Evolutionary conservation across 1,284 basidiomycete genomes (phyloP).

Genomic region (Moesziomyces antarcticus): DNA sequence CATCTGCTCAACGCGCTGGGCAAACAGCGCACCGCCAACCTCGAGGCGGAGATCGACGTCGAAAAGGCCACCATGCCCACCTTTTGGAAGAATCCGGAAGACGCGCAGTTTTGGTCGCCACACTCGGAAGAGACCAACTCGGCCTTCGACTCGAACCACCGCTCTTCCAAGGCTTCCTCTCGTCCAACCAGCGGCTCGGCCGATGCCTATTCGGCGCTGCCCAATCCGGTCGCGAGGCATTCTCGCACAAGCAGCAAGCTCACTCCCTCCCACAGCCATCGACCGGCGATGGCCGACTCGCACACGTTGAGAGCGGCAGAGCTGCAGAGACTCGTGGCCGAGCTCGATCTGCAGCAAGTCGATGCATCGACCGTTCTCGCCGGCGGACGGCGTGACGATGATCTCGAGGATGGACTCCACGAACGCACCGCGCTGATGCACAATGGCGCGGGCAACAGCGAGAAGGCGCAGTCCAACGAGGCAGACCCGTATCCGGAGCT

Average conservation of each 20-base stretch:
- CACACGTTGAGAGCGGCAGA: constrained; percentile 22
- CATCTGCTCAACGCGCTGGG: constrained; percentile 54
- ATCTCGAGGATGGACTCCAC: constrained; percentile 28
- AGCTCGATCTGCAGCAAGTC: constrained; percentile 39
- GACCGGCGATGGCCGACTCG: constrained; percentile 4
- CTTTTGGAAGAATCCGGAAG: constrained; percentile 44
- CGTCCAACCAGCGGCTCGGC: neutral
- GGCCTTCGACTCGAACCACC: neutral
- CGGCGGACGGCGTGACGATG: constrained; percentile 15
- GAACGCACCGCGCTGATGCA: constrained; percentile 18
- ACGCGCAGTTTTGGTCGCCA: constrained; percentile 14
- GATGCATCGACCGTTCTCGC: constrained; percentile 10
- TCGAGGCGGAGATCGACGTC: constrained; percentile 42
- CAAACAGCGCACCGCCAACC: constrained; percentile 25
- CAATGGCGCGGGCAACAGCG: neutral
- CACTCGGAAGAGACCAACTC: constrained; percentile 2
- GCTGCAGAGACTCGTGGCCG: constrained; percentile 31
- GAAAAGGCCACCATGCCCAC: constrained; percentile 40
- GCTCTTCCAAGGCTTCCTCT: neutral
- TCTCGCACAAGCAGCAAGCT: constrained; percentile 5
- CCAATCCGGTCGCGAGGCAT: neutral
- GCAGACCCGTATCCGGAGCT: constrained; percentile 33
- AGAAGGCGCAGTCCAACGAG: constrained; percentile 1
- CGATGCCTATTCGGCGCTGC: constrained; percentile 12
- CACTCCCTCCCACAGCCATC: neutral